phyloP scores from a whole-genome alignment of 2,329 filamentous ascomycete species.

The Orbilia quercus region DNA sequence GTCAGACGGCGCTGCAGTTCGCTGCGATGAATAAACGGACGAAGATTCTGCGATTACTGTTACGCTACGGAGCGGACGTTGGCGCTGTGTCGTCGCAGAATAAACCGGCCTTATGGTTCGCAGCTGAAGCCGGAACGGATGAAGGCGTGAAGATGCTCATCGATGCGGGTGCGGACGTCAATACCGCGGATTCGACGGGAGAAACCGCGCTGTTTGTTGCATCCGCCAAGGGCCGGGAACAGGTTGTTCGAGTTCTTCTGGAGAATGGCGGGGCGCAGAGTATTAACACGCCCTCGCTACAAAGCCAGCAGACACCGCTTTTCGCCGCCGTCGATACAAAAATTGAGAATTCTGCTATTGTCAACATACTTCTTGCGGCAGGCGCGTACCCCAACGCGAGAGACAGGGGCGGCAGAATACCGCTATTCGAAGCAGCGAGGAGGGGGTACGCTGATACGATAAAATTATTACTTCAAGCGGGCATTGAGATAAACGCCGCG shows the following conservation, averaged over 20 bases:
- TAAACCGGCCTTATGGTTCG: constrained; percentile 19
- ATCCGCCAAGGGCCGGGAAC: constrained; percentile 12
- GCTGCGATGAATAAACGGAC: constrained; percentile 10
- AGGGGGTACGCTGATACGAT: constrained; percentile 20
- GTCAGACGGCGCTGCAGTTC: constrained; percentile 16
- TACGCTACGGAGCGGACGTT: constrained; percentile 21
- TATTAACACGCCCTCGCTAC: constrained; percentile 9
- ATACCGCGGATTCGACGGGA: constrained; percentile 3
- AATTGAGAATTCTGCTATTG: constrained; percentile 1
- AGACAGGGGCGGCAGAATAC: constrained; percentile 14
- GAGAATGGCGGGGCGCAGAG: constrained; percentile 12
- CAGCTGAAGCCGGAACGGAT: constrained; percentile 9
- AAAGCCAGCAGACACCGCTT: constrained; percentile 11
- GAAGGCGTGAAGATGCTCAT: constrained; percentile 20
- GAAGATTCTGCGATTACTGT: not conserved
- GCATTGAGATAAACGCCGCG: constrained; percentile 3
- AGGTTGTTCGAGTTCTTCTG: constrained; percentile 12
- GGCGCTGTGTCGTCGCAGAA: not conserved
- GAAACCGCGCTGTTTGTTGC: constrained; percentile 27
- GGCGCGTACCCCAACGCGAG: constrained; percentile 19
- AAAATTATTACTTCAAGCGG: constrained; percentile 8
- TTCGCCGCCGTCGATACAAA: constrained; percentile 16
- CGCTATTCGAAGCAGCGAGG: constrained; percentile 25
- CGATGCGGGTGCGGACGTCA: constrained; percentile 24
- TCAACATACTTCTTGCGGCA: constrained; percentile 30